Conservation (phyloP, 2,329 filamentous ascomycete species). For the Tolypocladium ovalisporum region DNA sequence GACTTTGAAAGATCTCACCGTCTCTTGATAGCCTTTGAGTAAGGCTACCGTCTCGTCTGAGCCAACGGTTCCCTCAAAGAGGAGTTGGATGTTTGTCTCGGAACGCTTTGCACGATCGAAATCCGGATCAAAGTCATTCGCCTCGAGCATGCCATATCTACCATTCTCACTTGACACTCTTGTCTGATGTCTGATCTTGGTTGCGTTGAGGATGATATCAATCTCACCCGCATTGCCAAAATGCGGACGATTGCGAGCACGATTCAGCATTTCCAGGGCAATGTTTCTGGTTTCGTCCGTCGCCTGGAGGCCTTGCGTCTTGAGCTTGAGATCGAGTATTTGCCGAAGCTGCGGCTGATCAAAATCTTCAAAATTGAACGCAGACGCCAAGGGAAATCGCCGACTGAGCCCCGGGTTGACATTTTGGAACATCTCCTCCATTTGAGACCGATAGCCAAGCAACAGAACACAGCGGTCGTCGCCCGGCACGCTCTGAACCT, state of each 20-base stretch:
- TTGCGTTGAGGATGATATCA: conserved; percentile 44
- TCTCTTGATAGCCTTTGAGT: conserved; percentile 29
- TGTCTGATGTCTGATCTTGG: no score
- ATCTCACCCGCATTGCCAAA: conserved; percentile 70
- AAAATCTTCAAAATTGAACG: conserved; percentile 63
- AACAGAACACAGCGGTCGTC: conserved; percentile 65
- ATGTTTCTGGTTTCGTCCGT: not conserved
- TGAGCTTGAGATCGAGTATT: conserved; percentile 50
- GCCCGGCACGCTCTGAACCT: conserved; percentile 57
- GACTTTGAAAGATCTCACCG: conserved; percentile 36
- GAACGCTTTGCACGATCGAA: conserved; percentile 32
- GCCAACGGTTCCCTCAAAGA: conserved; percentile 51
- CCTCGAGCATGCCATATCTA: conserved; percentile 40
- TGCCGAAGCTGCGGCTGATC: conserved; percentile 40
- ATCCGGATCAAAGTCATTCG: conserved; percentile 62
- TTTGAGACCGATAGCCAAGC: conserved; percentile 58
- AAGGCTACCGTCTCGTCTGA: conserved; percentile 41
- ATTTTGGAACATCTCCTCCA: conserved; percentile 64
- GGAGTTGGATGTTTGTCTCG: conserved; percentile 30
- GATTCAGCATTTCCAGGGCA: not conserved
- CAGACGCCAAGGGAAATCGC: conserved; percentile 52
- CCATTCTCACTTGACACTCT: no score
- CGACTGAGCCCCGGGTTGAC: conserved; percentile 59
- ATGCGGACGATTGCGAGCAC: conserved; percentile 44
- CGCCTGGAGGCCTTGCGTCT: not conserved